Percentiles rank a stretch among this genome's conserved stretches.
Conservation (phyloP, 768 basidiomycete species). For the Leucocoprinus leucothites region DNA sequence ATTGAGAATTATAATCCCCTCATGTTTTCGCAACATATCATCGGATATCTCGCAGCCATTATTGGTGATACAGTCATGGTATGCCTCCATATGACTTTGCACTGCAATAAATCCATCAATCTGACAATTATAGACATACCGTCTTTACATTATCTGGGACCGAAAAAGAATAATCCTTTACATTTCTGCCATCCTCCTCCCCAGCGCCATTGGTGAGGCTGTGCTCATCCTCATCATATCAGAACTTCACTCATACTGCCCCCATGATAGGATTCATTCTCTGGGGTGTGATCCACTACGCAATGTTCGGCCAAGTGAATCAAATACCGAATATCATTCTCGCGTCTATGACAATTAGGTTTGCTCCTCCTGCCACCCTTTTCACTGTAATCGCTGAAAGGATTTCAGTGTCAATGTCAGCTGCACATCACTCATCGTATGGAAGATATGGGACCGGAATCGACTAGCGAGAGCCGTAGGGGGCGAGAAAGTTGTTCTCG, state of each 20-base stretch:
- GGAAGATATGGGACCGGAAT: conserved; percentile 1
- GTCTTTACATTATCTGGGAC: conserved; percentile 2
- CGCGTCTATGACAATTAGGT: neutral
- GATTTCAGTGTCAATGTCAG: neutral
- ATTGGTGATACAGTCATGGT: no score
- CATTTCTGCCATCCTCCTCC: neutral
- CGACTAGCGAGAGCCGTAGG: neutral
- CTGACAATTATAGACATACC: neutral
- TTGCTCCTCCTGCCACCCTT: neutral
- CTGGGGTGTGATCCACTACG: neutral
- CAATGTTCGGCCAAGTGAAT: neutral
- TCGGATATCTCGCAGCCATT: no score
- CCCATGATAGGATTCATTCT: neutral
- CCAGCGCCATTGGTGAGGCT: no score
- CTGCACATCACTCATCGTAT: neutral
- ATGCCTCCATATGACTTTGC: no score
- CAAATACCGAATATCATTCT: neutral
- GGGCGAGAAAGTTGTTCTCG: neutral
- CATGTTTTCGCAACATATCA: no score
- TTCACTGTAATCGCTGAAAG: neutral
- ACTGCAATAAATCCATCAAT: no score
- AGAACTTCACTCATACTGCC: neutral
- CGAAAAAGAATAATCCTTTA: neutral
- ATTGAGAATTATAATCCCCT: neutral
- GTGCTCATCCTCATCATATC: no score